Evolutionary conservation across 768 basidiomycete genomes (phyloP).

Genomic region (Russula lepida): DNA sequence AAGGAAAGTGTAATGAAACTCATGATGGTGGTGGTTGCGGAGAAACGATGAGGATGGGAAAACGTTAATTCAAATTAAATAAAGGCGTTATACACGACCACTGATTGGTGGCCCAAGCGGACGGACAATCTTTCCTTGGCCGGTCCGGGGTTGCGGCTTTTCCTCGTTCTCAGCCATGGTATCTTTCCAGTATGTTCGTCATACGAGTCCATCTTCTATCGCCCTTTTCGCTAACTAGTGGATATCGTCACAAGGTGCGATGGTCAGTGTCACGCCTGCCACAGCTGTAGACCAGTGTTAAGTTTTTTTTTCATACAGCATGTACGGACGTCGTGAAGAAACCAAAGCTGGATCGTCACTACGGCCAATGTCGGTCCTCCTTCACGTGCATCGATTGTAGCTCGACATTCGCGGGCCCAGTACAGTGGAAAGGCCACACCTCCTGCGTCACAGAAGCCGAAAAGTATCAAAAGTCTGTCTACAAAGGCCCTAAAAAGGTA

Average conservation of each 20-base stretch:
- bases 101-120: too few relatives aligned
- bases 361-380: conserved; percentile 48
- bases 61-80: not conserved
- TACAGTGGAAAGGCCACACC: conserved; percentile 75
- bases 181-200: conserved; percentile 20
- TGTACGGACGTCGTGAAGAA: conserved; percentile 90
- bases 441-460: conserved; percentile 85
- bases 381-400: conserved; percentile 87
- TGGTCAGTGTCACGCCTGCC: conserved; percentile 14
- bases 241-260: conserved; percentile 18
- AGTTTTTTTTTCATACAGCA: conserved; percentile 31
- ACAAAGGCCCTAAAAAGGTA: conserved; percentile 67
- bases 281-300: not conserved
- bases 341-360: conserved; percentile 83
- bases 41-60: not conserved
- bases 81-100: not conserved
- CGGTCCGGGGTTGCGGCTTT: not conserved
- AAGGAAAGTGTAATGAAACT: not conserved
- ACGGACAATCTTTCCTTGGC: not conserved
- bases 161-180: conserved; percentile 12
- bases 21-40: not conserved
- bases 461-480: conserved; percentile 84
- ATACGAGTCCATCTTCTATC: conserved; percentile 21
- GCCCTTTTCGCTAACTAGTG: not conserved
- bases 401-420: conserved; percentile 68